phyloP scores from a whole-genome alignment of 345 rosid genomes.

The Cochlearia excelsa region DNA sequence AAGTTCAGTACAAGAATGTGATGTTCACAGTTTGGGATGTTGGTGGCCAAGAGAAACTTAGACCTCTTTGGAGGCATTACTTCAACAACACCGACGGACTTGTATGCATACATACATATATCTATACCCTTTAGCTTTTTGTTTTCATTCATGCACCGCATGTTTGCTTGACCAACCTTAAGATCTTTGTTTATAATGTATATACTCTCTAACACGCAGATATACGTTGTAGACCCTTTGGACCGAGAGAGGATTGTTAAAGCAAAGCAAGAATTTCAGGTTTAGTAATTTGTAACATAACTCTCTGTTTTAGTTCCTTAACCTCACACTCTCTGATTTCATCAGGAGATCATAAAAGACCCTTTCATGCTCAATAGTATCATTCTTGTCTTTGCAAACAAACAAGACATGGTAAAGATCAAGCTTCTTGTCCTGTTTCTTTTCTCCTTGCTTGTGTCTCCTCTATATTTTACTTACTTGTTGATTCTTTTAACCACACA shows the following conservation, averaged over 20 bases:
- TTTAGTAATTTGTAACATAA: slow-evolving; percentile 25
- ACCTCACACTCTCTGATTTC: slow-evolving; percentile 21
- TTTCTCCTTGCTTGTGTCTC: slow-evolving; percentile 8
- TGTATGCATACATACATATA: slow-evolving; percentile 41
- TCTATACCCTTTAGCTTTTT: background rate
- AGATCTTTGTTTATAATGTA: slow-evolving; percentile 10
- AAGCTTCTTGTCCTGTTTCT: background rate
- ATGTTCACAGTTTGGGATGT: slow-evolving; percentile 99
- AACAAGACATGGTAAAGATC: slow-evolving; percentile 89
- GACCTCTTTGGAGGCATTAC: slow-evolving; percentile 99
- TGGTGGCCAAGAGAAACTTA: slow-evolving; percentile 96
- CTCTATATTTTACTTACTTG: background rate
- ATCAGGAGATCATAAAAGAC: slow-evolving; percentile 89
- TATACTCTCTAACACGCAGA: slow-evolving; percentile 42
- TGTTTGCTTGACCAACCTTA: slow-evolving; percentile 11
- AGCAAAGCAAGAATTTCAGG: slow-evolving; percentile 97
- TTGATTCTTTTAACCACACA: background rate
- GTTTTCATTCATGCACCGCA: background rate
- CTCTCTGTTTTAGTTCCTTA: slow-evolving; percentile 30
- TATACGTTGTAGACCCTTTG: slow-evolving; percentile 96
- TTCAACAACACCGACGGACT: slow-evolving; percentile 97
- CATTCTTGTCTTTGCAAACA: slow-evolving; percentile 95
- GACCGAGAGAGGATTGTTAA: slow-evolving; percentile 92
- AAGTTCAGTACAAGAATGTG: slow-evolving; percentile 99
- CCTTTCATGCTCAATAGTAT: slow-evolving; percentile 96